Conservation (phyloP, 768 basidiomycete species). For the Russula vinacea region DNA sequence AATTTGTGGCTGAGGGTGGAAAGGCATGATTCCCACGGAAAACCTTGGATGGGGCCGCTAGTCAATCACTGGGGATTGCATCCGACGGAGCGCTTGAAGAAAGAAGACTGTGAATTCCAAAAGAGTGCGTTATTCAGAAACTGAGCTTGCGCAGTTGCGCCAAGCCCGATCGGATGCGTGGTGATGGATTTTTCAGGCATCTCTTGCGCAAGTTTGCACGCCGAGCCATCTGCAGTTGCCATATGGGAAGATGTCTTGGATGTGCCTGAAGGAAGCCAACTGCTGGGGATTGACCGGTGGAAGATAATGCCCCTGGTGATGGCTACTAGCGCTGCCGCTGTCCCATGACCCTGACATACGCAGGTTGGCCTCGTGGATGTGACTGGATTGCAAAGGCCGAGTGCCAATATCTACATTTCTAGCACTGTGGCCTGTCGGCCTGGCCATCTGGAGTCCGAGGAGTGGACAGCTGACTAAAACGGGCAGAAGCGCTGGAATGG, state of each 20-base stretch:
- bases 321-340: background rate
- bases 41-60: background rate
- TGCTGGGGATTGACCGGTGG: constrained; percentile 12
- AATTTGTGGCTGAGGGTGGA: background rate
- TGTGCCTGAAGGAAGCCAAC: background rate
- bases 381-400: background rate
- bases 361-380: background rate
- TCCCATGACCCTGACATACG: background rate
- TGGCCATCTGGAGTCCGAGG: background rate
- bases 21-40: background rate
- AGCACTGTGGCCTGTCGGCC: background rate
- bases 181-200: background rate
- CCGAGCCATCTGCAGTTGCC: background rate
- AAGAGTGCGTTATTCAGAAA: background rate
- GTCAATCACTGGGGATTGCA: background rate
- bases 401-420: background rate
- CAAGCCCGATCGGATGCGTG: background rate
- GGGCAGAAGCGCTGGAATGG: background rate
- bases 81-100: background rate
- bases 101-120: background rate
- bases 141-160: background rate
- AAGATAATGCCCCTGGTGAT: constrained; percentile 18
- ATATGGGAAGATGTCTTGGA: background rate
- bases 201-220: background rate
- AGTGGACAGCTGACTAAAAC: background rate